Evolutionary conservation across 2,329 filamentous ascomycete genomes (phyloP).

Genomic region (Phaeosphaeriaceae sp.): DNA sequence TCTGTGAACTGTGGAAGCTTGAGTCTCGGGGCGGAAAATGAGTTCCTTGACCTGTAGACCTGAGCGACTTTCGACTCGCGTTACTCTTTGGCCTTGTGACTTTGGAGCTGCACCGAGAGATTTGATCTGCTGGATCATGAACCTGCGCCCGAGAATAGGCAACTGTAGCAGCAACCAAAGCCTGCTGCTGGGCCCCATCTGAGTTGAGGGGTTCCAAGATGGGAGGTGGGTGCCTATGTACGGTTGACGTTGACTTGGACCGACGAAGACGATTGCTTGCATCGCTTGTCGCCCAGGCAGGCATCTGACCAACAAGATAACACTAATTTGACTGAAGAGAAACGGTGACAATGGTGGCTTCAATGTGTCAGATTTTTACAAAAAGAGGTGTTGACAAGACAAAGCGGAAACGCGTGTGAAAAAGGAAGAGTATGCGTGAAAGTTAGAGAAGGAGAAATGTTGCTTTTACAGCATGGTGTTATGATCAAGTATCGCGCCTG

Average conservation of each 20-base stretch:
- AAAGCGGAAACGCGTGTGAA: conserved; percentile 12
- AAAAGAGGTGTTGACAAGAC: conserved; percentile 25
- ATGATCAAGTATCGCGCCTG: conserved; percentile 1
- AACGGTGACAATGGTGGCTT: conserved; percentile 20
- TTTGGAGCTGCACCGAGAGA: conserved; percentile 24
- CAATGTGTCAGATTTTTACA: conserved; percentile 31
- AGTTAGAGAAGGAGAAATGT: not conserved
- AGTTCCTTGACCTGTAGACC: conserved; percentile 37
- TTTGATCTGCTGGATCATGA: conserved; percentile 20
- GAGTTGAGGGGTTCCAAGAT: conserved; percentile 31
- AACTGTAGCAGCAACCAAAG: conserved; percentile 45
- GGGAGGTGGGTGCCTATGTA: conserved; percentile 28
- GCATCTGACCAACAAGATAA: conserved; percentile 34
- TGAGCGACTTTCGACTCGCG: conserved; percentile 40
- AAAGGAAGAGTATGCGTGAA: not conserved
- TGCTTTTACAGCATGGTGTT: not conserved
- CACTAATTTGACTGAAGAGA: conserved; percentile 22
- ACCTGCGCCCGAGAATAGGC: conserved; percentile 44
- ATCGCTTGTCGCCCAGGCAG: conserved; percentile 45
- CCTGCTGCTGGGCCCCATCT: conserved; percentile 42
- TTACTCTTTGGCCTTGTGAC: conserved; percentile 41
- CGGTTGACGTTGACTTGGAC: conserved; percentile 45
- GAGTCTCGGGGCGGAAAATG: conserved; percentile 46
- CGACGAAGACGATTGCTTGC: conserved; percentile 45
- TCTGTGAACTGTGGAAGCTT: conserved; percentile 33